Evolutionary conservation across 306 rosid species (phyloP).

Genomic region (Biancaea sappan): DNA sequence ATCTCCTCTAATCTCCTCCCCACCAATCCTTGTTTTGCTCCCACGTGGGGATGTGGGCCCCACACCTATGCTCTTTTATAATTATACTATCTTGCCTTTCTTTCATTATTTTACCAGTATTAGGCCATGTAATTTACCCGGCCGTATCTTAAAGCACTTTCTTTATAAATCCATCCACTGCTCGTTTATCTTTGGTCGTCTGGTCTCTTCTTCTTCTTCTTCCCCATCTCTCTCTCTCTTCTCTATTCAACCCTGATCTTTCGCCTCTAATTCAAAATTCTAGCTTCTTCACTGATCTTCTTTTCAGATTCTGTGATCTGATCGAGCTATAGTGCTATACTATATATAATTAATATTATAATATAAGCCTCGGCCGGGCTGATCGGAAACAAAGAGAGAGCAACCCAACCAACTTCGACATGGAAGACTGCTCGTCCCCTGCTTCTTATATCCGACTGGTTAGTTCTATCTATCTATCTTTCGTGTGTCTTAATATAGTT

Average conservation of each 20-base stretch:
- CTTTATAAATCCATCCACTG: conserved; percentile 37
- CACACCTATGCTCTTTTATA: neutral
- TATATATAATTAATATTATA: too few species aligned
- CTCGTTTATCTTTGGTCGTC: conserved; percentile 25
- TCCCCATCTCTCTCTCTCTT: conserved; percentile 2
- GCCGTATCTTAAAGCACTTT: conserved; percentile 2
- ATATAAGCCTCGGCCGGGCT: neutral
- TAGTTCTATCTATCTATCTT: conserved; percentile 5
- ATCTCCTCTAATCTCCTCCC: conserved; percentile 82
- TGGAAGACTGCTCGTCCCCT: conserved; percentile 64
- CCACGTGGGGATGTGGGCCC: conserved; percentile 85
- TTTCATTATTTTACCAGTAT: neutral
- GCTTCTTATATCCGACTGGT: conserved; percentile 90
- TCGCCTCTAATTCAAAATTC: conserved; percentile 1
- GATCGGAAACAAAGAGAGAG: neutral
- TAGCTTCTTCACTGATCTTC: conserved; percentile 1
- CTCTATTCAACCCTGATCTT: neutral
- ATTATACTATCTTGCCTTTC: neutral
- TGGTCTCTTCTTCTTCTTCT: neutral
- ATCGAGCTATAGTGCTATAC: neutral
- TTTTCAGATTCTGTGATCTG: neutral
- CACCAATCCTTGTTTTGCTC: conserved; percentile 68
- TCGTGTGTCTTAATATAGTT: neutral
- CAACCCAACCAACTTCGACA: conserved; percentile 18
- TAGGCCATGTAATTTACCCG: neutral